These are phyloP conservation scores for Francoa sonchifolia DNA, from an alignment of 441 rosid genomes.

Conservation along the genomic window DNA sequence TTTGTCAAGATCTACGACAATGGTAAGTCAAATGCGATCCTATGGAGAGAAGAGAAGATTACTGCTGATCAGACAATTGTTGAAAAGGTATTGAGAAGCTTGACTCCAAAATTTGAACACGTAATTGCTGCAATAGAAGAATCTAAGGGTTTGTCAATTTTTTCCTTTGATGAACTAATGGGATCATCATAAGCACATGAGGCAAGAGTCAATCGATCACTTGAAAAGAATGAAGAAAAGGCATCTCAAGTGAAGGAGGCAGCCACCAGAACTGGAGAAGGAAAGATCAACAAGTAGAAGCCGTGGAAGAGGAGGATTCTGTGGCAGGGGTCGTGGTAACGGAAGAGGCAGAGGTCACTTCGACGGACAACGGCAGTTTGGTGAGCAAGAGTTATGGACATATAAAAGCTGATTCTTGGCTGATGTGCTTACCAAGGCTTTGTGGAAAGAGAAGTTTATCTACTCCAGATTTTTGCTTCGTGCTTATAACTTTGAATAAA, in stretches of 20 bases:
- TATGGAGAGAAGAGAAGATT: not conserved
- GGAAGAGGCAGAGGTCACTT: not conserved
- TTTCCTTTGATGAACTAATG: slow-evolving; percentile 1
- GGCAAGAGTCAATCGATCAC: not conserved
- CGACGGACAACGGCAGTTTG: not conserved
- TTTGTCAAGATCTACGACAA: not conserved
- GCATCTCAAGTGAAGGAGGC: not conserved
- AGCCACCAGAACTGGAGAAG: not conserved
- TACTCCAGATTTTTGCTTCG: too few species aligned
- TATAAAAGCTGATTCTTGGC: not conserved
- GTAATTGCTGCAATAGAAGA: not conserved
- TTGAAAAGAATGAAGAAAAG: not conserved
- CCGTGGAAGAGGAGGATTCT: not conserved
- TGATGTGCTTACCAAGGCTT: too few species aligned
- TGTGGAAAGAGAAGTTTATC: too few species aligned
- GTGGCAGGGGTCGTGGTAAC: not conserved
- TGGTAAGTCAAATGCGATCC: not conserved
- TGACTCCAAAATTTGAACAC: not conserved
- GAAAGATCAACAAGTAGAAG: not conserved
- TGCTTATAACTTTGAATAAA: too few species aligned
- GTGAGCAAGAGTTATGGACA: not conserved
- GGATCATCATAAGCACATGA: not conserved
- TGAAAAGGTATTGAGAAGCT: not conserved
- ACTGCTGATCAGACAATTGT: not conserved
- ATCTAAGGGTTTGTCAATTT: not conserved